Percentiles rank a stretch among this genome's conserved stretches.
These are phyloP conservation scores for Amphichorda felina DNA, from an alignment of 2,329 filamentous ascomycete species.

Conservation along the genomic window DNA sequence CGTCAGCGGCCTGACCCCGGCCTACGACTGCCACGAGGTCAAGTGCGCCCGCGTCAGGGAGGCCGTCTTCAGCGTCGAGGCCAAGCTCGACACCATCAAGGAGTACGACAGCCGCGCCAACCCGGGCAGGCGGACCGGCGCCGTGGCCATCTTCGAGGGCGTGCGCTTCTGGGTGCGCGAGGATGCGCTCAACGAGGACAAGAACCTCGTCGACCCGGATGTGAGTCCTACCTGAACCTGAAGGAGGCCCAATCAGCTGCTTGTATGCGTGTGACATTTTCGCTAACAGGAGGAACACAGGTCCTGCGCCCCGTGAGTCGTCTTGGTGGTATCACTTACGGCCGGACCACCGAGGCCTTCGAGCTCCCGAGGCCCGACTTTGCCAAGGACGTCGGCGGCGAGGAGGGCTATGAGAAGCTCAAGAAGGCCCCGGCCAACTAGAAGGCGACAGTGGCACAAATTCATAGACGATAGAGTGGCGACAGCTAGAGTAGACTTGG, in stretches of 20 bases:
- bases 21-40: constrained; percentile 50
- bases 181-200: constrained; percentile 73
- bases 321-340: constrained; percentile 80
- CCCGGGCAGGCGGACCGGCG: constrained; percentile 64
- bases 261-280: too few relatives aligned
- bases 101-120: constrained; percentile 66
- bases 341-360: constrained; percentile 52
- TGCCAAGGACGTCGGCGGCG: constrained; percentile 35
- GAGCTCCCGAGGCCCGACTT: constrained; percentile 59
- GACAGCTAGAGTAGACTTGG: neutral
- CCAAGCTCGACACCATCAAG: constrained; percentile 57
- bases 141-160: constrained; percentile 70
- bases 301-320: constrained; percentile 66
- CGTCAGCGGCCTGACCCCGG: constrained; percentile 63
- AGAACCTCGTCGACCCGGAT: constrained; percentile 59
- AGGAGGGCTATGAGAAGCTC: constrained; percentile 45
- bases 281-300: constrained; percentile 16
- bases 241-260: too few relatives aligned
- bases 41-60: constrained; percentile 65
- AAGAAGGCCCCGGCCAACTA: constrained; percentile 25
- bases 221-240: constrained; percentile 31
- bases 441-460: neutral
- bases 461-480: neutral
- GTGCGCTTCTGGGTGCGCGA: constrained; percentile 81
- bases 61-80: constrained; percentile 74